Percentiles rank a stretch among this genome's conserved stretches.
Conservation (phyloP, 495 filamentous ascomycete species). For the Tuber calosporum region DNA sequence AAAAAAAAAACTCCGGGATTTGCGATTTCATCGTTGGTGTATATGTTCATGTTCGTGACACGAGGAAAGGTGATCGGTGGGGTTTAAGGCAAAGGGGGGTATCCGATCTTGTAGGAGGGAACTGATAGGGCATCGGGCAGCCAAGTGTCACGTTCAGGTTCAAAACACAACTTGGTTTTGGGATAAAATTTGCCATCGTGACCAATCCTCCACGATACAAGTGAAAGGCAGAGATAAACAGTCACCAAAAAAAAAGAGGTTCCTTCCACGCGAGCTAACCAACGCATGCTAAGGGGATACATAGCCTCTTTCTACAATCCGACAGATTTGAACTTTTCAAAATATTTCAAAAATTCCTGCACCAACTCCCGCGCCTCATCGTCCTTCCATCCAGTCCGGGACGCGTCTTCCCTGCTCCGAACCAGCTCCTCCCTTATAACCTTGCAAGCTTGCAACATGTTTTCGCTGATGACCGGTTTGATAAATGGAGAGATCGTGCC, state of each 20-base stretch:
- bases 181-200: neutral
- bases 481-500: slow-evolving; percentile 1
- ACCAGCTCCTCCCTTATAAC: slow-evolving; percentile 11
- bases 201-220: neutral
- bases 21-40: no score
- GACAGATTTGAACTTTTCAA: neutral
- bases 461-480: neutral
- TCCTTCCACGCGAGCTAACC: neutral
- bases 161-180: no score
- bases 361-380: slow-evolving; percentile 5
- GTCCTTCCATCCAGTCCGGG: slow-evolving; percentile 16
- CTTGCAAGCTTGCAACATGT: neutral
- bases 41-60: no score
- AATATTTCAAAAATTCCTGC: neutral
- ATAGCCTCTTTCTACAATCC: neutral
- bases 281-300: neutral
- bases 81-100: no score
- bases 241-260: neutral
- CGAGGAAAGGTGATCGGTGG: no score
- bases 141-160: neutral
- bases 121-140: neutral
- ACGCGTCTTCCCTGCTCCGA: slow-evolving; percentile 2
- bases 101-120: no score
- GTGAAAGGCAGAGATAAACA: neutral
- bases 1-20: no score